phyloP scores from a whole-genome alignment of 768 basidiomycete species.

The Leccinellum albellum region DNA sequence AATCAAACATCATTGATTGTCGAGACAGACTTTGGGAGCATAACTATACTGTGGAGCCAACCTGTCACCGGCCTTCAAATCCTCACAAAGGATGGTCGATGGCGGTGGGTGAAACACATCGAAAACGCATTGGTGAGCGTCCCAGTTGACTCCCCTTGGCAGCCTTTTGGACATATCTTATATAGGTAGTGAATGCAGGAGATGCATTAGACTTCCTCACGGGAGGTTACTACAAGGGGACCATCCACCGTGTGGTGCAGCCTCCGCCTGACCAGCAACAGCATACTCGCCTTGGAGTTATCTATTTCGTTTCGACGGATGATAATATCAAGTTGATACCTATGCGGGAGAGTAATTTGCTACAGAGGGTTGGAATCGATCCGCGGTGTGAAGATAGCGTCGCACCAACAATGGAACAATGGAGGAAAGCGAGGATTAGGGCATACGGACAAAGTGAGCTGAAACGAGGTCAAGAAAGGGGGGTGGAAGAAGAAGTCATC shows the following conservation, averaged over 20 bases:
- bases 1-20: slow-evolving; percentile 11
- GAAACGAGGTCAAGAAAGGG: slow-evolving; percentile 37
- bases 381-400: slow-evolving; percentile 35
- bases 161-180: background rate
- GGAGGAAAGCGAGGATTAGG: slow-evolving; percentile 48
- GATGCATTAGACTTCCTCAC: slow-evolving; percentile 59
- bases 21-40: slow-evolving; percentile 33
- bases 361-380: slow-evolving; percentile 42
- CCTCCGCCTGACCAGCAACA: slow-evolving; percentile 53
- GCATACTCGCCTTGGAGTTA: slow-evolving; percentile 50
- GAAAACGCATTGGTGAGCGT: slow-evolving; percentile 49
- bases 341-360: slow-evolving; percentile 43
- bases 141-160: background rate
- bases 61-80: slow-evolving; percentile 59
- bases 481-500: slow-evolving; percentile 53
- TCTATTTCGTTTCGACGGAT: slow-evolving; percentile 55
- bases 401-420: slow-evolving; percentile 50
- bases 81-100: slow-evolving; percentile 45
- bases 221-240: slow-evolving; percentile 56
- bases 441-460: slow-evolving; percentile 50
- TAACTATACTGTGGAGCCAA: slow-evolving; percentile 54
- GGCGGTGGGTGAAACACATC: slow-evolving; percentile 58
- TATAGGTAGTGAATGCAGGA: slow-evolving; percentile 56
- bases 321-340: slow-evolving; percentile 48
- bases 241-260: slow-evolving; percentile 59